Percentiles rank a stretch among this genome's conserved stretches.
These are phyloP conservation scores for Malassezia slooffiae DNA, from an alignment of 1,284 basidiomycete genomes.

Conservation along the genomic window DNA sequence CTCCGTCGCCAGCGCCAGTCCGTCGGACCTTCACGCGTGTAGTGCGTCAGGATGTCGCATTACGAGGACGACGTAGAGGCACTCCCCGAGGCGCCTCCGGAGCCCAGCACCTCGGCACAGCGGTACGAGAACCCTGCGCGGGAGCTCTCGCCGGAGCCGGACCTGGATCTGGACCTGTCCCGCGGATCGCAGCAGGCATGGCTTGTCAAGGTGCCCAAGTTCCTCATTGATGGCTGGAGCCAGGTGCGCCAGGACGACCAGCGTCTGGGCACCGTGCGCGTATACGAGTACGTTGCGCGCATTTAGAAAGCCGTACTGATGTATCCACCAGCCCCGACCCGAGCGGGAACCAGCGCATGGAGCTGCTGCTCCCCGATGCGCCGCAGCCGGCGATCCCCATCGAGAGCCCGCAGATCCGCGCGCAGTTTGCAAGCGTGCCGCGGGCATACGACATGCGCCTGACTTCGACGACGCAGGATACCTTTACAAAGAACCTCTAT, in stretches of 20 bases:
- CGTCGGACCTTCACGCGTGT: too few relatives aligned
- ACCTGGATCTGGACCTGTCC: constrained; percentile 36
- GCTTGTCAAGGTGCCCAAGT: constrained; percentile 50
- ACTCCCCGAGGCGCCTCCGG: constrained; percentile 14
- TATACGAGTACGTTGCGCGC: constrained; percentile 49
- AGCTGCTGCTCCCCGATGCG: constrained; percentile 32
- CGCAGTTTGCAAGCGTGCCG: constrained; percentile 22
- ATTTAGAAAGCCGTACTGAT: neutral
- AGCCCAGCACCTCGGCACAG: constrained; percentile 10
- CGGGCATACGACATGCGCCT: constrained; percentile 36
- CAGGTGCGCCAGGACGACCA: constrained; percentile 49
- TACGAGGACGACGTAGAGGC: constrained; percentile 28
- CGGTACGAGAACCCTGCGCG: constrained; percentile 5
- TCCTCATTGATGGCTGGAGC: constrained; percentile 51
- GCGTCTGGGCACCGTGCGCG: constrained; percentile 49
- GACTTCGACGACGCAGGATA: constrained; percentile 24
- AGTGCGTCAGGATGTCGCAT: too few relatives aligned
- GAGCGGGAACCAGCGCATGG: constrained; percentile 37
- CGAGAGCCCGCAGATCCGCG: constrained; percentile 12
- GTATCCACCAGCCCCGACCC: constrained; percentile 31
- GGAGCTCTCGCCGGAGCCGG: constrained; percentile 32
- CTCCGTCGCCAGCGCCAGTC: too few relatives aligned
- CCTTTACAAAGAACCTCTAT: constrained; percentile 30
- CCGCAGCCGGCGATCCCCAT: constrained; percentile 26
- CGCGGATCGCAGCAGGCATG: constrained; percentile 33